These are phyloP conservation scores for Lodderomyces beijingensis DNA, from an alignment of 1,139 yeast species.

Conservation along the genomic window DNA sequence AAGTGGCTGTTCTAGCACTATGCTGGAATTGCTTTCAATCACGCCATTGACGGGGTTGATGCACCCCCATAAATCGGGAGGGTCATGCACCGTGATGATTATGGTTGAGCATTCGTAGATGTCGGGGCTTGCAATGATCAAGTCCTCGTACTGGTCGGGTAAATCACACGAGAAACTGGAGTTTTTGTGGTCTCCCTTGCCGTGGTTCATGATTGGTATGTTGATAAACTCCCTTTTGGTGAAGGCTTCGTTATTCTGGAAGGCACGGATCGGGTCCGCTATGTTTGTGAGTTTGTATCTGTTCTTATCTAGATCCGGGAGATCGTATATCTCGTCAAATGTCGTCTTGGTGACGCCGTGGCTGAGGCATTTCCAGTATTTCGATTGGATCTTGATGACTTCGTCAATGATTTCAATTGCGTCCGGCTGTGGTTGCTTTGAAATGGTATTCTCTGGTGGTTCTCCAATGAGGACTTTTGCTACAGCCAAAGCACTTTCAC, in stretches of 20 bases:
- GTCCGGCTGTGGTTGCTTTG: slow-evolving; percentile 63
- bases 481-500: slow-evolving; percentile 87
- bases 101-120: slow-evolving; percentile 62
- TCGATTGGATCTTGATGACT: slow-evolving; percentile 75
- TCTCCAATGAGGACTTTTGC: slow-evolving; percentile 91
- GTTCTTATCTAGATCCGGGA: slow-evolving; percentile 20
- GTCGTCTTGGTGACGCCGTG: slow-evolving; percentile 41
- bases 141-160: slow-evolving; percentile 55
- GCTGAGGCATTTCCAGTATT: slow-evolving; percentile 81
- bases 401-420: slow-evolving; percentile 85
- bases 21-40: slow-evolving; percentile 68
- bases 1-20: slow-evolving; percentile 50
- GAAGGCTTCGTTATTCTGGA: slow-evolving; percentile 59
- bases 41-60: slow-evolving; percentile 76
- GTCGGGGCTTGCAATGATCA: slow-evolving; percentile 72
- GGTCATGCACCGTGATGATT: slow-evolving; percentile 77
- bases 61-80: slow-evolving; percentile 91
- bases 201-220: slow-evolving; percentile 54
- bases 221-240: slow-evolving; percentile 55
- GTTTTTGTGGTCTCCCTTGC: slow-evolving; percentile 21
- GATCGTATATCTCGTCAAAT: slow-evolving; percentile 40
- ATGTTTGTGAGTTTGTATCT: slow-evolving; percentile 43
- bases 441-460: slow-evolving; percentile 76
- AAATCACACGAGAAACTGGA: slow-evolving; percentile 38
- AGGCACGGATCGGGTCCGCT: slow-evolving; percentile 68